Base-by-base conservation (phyloP, 371 early-diverging fungal species). In the Mortierella sp. region DNA sequence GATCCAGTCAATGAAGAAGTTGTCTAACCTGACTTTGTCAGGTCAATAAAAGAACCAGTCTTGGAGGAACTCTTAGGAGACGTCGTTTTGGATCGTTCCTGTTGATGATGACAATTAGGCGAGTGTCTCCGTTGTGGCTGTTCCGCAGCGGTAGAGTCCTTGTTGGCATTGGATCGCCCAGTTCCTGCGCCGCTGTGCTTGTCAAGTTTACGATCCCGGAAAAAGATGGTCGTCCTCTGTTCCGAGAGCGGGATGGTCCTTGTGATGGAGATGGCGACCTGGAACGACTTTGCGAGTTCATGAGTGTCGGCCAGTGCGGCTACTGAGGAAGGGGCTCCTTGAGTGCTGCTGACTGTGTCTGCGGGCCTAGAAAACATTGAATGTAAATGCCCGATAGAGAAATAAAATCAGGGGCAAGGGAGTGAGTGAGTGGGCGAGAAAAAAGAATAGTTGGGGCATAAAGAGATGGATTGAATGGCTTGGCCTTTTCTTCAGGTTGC, bases 181-280 rank as follows among this genome's bases (percentile, higher is more conserved):
- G 65, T 35, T 21, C 14, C 35, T 2, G 24, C 10, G 18, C 51
- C 51, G 65, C 65, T 21, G 21, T 65, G 38, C 65, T 38, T 65
- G 65, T 65, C 65, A 7, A 38, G 65, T 65, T 65, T 65, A 35
- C 65, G 65, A 65, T 65, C 65, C 5, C 65, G 65, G 38, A 65
- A 65, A 38, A 65, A 65, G 65, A 65, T 65, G 18, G 65, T 65
- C 18, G 65, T 65, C 38, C 65, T 65, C 65, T 65, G 65, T 65
- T 65, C 65, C 38, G 65, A 65, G 2, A 65, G 65, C 8, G 65
- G 65, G 65, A 65, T 65, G 16, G 65, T 65, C 65, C 65, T 35
- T 38, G 65, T 65, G 65, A 65, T 65, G 21, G 65, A 65, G 24
- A 65, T 65, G 38, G 65, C 65, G 38, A 65, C 65, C 38, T 65